These are phyloP conservation scores for Yamagishiella unicocca DNA, from an alignment of 139 green algal species.

Conservation along the genomic window DNA sequence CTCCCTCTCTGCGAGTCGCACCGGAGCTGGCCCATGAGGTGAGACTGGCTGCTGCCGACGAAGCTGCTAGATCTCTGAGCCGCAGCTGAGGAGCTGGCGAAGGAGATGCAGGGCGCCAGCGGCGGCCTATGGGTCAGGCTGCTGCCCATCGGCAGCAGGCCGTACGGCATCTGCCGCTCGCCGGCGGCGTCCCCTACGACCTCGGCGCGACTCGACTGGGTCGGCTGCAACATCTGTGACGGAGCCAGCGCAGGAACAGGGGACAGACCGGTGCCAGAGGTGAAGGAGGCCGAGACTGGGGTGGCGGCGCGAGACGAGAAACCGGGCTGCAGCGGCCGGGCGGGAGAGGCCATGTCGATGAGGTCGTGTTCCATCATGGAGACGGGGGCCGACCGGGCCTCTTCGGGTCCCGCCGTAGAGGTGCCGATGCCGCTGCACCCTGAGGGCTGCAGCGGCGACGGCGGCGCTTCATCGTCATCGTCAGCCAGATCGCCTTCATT, in stretches of 20 bases:
- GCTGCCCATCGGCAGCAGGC: conserved; percentile 26
- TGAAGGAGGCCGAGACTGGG: neutral
- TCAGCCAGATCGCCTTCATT: no score
- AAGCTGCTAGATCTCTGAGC: neutral
- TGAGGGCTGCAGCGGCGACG: neutral
- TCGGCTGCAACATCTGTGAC: no score
- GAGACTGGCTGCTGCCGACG: no score
- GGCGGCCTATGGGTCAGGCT: neutral
- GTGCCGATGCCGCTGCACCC: neutral
- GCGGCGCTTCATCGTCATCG: no score
- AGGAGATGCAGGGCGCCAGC: neutral
- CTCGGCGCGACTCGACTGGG: no score
- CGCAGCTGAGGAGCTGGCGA: neutral
- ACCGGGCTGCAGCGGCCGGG: neutral
- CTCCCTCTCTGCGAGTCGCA: no score
- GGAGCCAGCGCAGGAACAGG: no score
- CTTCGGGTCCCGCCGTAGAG: no score
- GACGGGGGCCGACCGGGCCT: no score
- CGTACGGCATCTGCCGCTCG: conserved; percentile 10
- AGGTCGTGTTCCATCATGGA: neutral
- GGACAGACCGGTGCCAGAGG: neutral
- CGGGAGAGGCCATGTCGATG: conserved; percentile 17
- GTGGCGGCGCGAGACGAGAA: neutral
- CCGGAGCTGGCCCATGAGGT: neutral
- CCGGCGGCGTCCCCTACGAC: no score